A percentile compares a stretch with the other conserved stretches of the same genome.
phyloP scores from a whole-genome alignment of 768 basidiomycete species.

The Cyclocybe aegerita region DNA sequence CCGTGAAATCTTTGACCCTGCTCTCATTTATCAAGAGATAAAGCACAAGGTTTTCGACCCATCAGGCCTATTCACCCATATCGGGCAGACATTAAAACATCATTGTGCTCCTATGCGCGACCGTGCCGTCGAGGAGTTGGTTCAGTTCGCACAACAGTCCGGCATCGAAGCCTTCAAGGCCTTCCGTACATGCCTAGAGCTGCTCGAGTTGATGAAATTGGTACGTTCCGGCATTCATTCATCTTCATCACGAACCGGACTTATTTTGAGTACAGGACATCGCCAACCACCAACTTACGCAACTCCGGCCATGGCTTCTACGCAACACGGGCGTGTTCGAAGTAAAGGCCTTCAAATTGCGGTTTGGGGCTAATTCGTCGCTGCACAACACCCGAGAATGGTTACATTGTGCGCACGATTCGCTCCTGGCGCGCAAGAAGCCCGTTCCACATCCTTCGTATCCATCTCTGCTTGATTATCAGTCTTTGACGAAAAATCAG shows the following conservation, averaged over 20 bases:
- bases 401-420: slow-evolving; percentile 53
- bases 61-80: slow-evolving; percentile 70
- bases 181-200: slow-evolving; percentile 82
- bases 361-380: slow-evolving; percentile 43
- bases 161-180: slow-evolving; percentile 71
- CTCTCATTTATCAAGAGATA: slow-evolving; percentile 81
- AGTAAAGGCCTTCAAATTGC: slow-evolving; percentile 69
- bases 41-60: slow-evolving; percentile 76
- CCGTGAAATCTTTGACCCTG: slow-evolving; percentile 77
- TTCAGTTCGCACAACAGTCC: slow-evolving; percentile 58
- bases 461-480: slow-evolving; percentile 43
- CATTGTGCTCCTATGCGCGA: slow-evolving; percentile 96
- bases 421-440: slow-evolving; percentile 38
- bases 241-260: neutral
- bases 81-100: slow-evolving; percentile 80
- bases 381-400: slow-evolving; percentile 62
- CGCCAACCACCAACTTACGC: slow-evolving; percentile 93
- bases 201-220: slow-evolving; percentile 94
- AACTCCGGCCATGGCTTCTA: slow-evolving; percentile 87
- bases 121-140: slow-evolving; percentile 79
- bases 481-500: slow-evolving; percentile 46
- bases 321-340: slow-evolving; percentile 80
- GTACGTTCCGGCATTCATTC: slow-evolving; percentile 45
- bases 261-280: slow-evolving; percentile 64
- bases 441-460: slow-evolving; percentile 44